Conservation (phyloP, 495 filamentous ascomycete species). For the Lasiosphaeriaceae sp. region DNA sequence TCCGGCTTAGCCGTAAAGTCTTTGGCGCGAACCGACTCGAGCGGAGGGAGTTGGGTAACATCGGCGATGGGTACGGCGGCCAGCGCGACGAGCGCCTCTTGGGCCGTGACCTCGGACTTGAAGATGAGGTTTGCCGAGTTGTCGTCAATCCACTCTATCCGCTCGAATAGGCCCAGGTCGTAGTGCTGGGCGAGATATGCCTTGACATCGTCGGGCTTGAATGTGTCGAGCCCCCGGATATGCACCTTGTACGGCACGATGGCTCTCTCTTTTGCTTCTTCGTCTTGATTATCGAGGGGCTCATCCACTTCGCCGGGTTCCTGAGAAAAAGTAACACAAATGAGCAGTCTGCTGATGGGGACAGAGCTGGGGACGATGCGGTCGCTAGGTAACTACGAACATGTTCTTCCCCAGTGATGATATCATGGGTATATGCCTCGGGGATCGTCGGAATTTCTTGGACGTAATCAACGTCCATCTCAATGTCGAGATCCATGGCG, state of each 20-base stretch:
- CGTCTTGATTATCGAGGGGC: constrained; percentile 18
- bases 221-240: constrained; percentile 74
- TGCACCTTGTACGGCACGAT: constrained; percentile 65
- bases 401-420: constrained; percentile 34
- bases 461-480: constrained; percentile 59
- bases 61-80: constrained; percentile 41
- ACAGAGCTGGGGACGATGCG: constrained; percentile 12
- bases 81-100: constrained; percentile 66
- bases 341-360: constrained; percentile 18
- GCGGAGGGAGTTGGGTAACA: constrained; percentile 41
- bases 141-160: constrained; percentile 94
- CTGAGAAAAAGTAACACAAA: constrained; percentile 14
- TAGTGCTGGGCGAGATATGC: constrained; percentile 65
- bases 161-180: constrained; percentile 45
- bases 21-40: constrained; percentile 60
- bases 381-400: constrained; percentile 18
- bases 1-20: constrained; percentile 61
- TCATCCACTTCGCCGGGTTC: constrained; percentile 37
- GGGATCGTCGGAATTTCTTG: constrained; percentile 37
- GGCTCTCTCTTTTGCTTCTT: constrained; percentile 18
- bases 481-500: constrained; percentile 75
- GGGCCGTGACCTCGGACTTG: constrained; percentile 59
- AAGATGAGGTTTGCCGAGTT: constrained; percentile 84
- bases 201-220: constrained; percentile 74
- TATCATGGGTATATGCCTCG: constrained; percentile 45